phyloP scores from a whole-genome alignment of 2,329 filamentous ascomycete genomes.

The Arthrobotrys musiformis region DNA sequence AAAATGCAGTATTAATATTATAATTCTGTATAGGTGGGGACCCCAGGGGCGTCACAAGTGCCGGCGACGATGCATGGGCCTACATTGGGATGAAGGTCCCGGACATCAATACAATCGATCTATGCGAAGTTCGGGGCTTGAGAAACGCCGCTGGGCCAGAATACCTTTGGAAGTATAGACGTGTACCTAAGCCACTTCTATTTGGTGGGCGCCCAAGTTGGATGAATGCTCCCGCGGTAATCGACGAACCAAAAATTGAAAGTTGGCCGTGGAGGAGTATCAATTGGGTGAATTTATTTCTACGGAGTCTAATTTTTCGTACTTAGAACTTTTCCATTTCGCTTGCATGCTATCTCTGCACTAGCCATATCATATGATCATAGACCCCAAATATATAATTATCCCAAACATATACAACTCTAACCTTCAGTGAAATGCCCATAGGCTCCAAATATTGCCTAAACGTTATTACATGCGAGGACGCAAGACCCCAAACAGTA shows the following conservation, averaged over 20 bases:
- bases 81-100: background rate
- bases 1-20: too few species aligned
- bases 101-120: conserved; percentile 10
- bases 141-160: background rate
- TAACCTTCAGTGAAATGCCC: too few species aligned
- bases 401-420: too few species aligned
- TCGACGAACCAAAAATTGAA: background rate
- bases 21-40: background rate
- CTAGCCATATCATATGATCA: too few species aligned
- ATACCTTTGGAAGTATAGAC: conserved; percentile 22
- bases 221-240: background rate
- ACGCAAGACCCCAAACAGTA: background rate
- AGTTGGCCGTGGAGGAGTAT: background rate
- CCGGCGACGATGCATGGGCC: background rate
- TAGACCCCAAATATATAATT: too few species aligned
- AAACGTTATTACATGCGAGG: background rate
- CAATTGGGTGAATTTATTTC: background rate
- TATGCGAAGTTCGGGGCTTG: background rate
- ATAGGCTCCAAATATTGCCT: background rate
- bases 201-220: background rate
- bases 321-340: background rate
- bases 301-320: background rate
- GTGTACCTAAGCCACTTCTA: background rate
- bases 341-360: background rate
- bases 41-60: background rate